phyloP scores from a whole-genome alignment of 176 grass and related monocot genomes.

The Zoysia japonica region DNA sequence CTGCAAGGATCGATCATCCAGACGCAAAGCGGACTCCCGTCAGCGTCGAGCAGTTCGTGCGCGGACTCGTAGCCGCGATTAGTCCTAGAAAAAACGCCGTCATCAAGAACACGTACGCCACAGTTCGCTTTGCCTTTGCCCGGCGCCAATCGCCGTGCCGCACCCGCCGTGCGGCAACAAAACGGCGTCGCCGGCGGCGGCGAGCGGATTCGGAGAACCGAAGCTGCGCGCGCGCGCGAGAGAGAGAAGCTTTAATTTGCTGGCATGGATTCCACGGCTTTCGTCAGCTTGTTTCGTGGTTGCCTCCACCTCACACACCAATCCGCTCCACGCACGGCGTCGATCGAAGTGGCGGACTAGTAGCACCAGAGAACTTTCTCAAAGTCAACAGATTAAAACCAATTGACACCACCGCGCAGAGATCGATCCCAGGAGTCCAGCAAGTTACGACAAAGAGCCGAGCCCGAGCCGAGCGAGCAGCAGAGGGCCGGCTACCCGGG shows the following conservation, averaged over 20 bases:
- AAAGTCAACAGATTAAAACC: conserved; percentile 33
- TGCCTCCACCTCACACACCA: conserved; percentile 27
- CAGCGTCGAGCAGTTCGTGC: no score
- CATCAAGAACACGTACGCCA: not conserved
- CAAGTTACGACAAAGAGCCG: no score
- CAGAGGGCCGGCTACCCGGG: not conserved
- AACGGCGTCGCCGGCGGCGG: not conserved
- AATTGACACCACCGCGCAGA: not conserved
- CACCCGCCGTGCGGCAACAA: not conserved
- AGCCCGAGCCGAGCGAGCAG: not conserved
- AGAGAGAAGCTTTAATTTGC: not conserved
- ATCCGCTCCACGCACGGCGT: not conserved
- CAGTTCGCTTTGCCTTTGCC: not conserved
- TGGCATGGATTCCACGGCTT: not conserved
- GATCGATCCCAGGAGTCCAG: not conserved
- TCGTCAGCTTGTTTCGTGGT: not conserved
- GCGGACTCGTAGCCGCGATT: no score
- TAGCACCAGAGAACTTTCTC: not conserved
- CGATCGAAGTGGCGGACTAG: no score
- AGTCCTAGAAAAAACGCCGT: no score
- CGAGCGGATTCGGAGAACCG: not conserved
- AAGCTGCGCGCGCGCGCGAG: conserved; percentile 15
- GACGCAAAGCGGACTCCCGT: no score
- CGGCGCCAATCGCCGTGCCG: not conserved
- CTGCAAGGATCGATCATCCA: no score